A percentile compares a stretch with the other conserved stretches of the same genome.
phyloP scores from a whole-genome alignment of 441 rosid species.

The Populus hybrid region DNA sequence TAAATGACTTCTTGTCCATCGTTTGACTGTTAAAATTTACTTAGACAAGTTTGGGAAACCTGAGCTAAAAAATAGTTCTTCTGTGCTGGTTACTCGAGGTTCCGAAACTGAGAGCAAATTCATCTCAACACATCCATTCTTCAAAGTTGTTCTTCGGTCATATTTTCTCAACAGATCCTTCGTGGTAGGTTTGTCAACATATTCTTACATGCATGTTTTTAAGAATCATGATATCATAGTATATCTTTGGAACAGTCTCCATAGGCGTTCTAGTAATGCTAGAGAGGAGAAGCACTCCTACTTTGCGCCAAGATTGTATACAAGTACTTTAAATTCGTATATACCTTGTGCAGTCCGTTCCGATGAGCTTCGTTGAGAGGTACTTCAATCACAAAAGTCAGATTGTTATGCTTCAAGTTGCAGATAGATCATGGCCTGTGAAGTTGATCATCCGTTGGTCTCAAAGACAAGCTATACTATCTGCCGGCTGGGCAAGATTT shows the following conservation, averaged over 20 bases:
- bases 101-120: neutral
- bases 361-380: neutral
- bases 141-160: neutral
- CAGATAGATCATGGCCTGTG: slow-evolving; percentile 19
- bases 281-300: too few species aligned
- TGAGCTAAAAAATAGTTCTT: neutral
- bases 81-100: neutral
- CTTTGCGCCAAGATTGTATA: neutral
- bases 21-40: neutral
- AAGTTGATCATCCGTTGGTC: neutral
- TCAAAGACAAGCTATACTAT: neutral
- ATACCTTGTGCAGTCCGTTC: slow-evolving; percentile 16
- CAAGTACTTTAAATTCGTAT: neutral
- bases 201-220: neutral
- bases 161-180: neutral
- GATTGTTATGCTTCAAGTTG: slow-evolving; percentile 10
- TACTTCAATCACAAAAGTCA: neutral
- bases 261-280: too few species aligned
- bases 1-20: neutral
- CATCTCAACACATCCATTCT: neutral
- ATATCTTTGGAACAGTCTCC: neutral
- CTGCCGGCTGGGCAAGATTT: slow-evolving; percentile 17
- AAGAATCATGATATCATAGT: neutral
- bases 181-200: neutral
- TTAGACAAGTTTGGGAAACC: neutral